Base-by-base conservation (phyloP, 176 grass and related monocot species). In the Tillandsia leiboldiana region DNA sequence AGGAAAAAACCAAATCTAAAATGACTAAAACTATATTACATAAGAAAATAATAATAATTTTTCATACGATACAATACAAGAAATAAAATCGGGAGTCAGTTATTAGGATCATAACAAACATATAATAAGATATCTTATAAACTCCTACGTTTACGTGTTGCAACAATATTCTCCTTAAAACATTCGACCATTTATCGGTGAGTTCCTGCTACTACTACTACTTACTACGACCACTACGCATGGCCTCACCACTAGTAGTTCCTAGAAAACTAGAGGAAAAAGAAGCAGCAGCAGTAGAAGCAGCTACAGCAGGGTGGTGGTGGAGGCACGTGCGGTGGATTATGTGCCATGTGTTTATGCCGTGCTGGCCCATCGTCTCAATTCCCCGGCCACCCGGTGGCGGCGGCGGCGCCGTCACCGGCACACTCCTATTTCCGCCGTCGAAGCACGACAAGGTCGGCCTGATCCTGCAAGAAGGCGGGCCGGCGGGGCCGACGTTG, bases 391-490 rank as follows among this genome's bases (percentile, higher is more conserved):
- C 64, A 28, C 9, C 59, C 33, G 12, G 57, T 22, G 23, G 10
- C 0, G 73, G 72, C 1, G 56, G 33, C 54, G 52, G 73, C 11
- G 11, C 26, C 50, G 63, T 89, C 63, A 72, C 81, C 11, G 82
- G 86, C 72, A 89, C 86, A 70, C 29, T 89, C 78, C 75, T 85
- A 78, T 49, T 78, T 11, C 82, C 82, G 57, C 8, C 33, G 33
- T 42, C 33, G 33, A 42, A 42, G 33, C 33, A 5, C 7, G 33
- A 42, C 56, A 59, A 59, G 56, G n/a, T 18, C n/a, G 20, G 73
- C 23, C 82, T 88, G 78, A 84, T 77, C 71, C 75, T 88, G 20
- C 82, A 88, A 59, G 78, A 78, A n/a, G 68, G 68, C 11, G 61
- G 10, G 13, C 52, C 73, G 0, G 26, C 15, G 24, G 77, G 13